Base-by-base conservation (phyloP, 2,329 filamentous ascomycete species). In the Fusarium algeriense region DNA sequence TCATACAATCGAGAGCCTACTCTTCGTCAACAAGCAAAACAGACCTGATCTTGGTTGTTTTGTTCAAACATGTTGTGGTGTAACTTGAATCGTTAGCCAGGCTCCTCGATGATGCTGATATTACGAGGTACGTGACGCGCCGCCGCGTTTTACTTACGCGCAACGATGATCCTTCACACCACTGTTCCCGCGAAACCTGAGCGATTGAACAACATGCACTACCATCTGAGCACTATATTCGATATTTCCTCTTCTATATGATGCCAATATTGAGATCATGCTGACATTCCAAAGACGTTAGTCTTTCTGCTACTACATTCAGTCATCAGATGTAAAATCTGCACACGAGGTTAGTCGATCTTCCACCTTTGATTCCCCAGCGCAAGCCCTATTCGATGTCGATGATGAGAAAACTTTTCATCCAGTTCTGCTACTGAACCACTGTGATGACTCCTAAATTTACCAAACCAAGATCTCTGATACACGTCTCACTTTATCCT, bases 391-490 rank as follows among this genome's bases (percentile, higher is more conserved):
- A 13, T 38, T 38, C 28, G 10, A 52, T 57, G 81, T 85, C 80
- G 78, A 85, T 91, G 90, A 92, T 92, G 90, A 92, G 83, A 89
- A 84, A 82, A 75, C 71, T 81, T 83, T 84, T 85, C 80, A 85
- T 86, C 86, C 90, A 92, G 90, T 92, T 92, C 90, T 92, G 90
- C 90, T 92, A 87, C 90, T 92, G 90, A 92, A 88, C 76, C 78
- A 80, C 75, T 81, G 83, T 91, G 89, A 90, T 87, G 90, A 91
- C 80, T 88, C 81, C 84, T 80, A 60, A 83, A 84, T 85, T 89
- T 90, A 82, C 89, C 89, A 91, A 85, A 90, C 81, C 85, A 87
- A 85, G 82, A 82, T 85, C 85, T 90, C 87, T 89, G 85, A 89
- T 81, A 71, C 58, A 45, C 43, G 55, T 53, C 34, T 30, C 69